Percentiles rank a stretch among this genome's conserved stretches.
phyloP scores from a whole-genome alignment of 768 basidiomycete genomes.

The Hortiboletus flavorubellus region DNA sequence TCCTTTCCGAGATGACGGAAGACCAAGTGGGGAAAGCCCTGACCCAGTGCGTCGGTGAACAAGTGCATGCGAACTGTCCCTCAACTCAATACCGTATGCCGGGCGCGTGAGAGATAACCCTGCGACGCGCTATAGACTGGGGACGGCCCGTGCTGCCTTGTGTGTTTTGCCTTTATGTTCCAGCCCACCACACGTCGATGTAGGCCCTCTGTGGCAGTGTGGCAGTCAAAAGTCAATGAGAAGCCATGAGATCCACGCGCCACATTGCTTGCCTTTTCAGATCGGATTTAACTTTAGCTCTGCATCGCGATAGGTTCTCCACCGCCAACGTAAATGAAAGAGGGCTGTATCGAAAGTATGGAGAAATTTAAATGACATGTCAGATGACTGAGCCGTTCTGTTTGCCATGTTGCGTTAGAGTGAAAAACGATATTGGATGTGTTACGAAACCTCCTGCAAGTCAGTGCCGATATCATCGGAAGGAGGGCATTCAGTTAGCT shows the following conservation, averaged over 20 bases:
- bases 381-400: not conserved
- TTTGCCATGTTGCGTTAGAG: not conserved
- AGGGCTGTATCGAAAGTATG: not conserved
- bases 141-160: not conserved
- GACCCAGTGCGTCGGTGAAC: not conserved
- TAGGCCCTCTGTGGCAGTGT: too few species aligned
- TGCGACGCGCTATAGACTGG: not conserved
- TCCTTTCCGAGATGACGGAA: not conserved
- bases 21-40: not conserved
- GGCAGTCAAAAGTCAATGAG: too few species aligned
- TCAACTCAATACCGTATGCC: not conserved
- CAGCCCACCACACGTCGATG: too few species aligned
- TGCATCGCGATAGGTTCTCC: too few species aligned
- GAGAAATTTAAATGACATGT: too few species aligned
- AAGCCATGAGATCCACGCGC: too few species aligned
- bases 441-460: not conserved
- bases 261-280: not conserved
- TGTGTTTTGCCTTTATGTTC: not conserved
- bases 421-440: not conserved
- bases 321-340: not conserved
- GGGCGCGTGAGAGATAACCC: not conserved
- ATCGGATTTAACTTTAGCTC: not conserved
- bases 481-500: not conserved
- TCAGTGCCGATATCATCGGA: not conserved
- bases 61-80: not conserved